Conservation (phyloP, 2,329 filamentous ascomycete genomes). For the Arthrobotrys sinensis region DNA sequence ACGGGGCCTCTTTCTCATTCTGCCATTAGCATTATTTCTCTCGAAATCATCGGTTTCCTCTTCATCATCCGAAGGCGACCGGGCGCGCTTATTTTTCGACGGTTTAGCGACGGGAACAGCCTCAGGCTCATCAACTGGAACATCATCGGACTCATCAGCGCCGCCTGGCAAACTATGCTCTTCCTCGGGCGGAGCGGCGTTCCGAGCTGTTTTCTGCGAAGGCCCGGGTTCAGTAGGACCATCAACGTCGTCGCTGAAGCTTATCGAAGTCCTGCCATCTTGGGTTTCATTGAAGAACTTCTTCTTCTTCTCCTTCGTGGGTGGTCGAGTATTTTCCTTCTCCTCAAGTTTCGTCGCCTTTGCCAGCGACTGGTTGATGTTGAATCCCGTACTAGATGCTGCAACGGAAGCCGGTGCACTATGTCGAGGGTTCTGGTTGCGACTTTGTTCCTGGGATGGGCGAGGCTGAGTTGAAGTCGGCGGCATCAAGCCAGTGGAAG, state of each 20-base stretch:
- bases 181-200: neutral
- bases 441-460: neutral
- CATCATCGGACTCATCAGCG: neutral
- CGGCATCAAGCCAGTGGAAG: neutral
- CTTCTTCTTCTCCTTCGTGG: neutral
- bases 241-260: constrained; percentile 13
- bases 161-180: neutral
- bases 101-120: neutral
- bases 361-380: constrained; percentile 25
- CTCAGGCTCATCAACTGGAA: neutral
- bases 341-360: constrained; percentile 12
- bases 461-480: neutral
- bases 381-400: neutral
- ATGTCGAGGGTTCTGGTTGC: neutral
- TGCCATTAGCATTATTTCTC: neutral
- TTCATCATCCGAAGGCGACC: neutral
- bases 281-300: constrained; percentile 31
- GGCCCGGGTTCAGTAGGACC: neutral
- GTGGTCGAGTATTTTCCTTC: constrained; percentile 33
- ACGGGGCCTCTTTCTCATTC: constrained; percentile 18
- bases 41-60: constrained; percentile 29
- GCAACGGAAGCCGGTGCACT: neutral
- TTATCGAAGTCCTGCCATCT: neutral
- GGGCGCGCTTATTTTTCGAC: neutral
- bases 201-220: neutral